Conservation (phyloP, 176 grass and related monocot species). For the Otatea glauca region DNA sequence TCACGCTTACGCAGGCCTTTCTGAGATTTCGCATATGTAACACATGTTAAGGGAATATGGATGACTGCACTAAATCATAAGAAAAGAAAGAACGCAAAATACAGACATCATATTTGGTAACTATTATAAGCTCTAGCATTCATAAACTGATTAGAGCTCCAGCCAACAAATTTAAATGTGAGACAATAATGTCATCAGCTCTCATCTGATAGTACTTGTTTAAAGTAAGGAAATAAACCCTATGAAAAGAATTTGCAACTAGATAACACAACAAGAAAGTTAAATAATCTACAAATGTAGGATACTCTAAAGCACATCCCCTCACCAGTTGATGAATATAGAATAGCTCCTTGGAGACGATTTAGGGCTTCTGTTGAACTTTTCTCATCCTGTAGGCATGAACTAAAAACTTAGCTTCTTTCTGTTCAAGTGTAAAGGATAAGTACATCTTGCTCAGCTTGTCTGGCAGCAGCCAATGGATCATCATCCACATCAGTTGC, state of each 20-base stretch:
- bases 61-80: background rate
- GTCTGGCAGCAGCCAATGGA: conserved; percentile 55
- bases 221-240: background rate
- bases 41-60: conserved; percentile 48
- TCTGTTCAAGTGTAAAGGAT: conserved; percentile 8
- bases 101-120: background rate
- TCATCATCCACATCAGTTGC: conserved; percentile 63
- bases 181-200: background rate
- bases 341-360: conserved; percentile 80
- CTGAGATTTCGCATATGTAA: conserved; percentile 93
- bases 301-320: conserved; percentile 98
- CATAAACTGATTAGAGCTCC: background rate
- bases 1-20: conserved; percentile 82
- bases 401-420: conserved; percentile 25
- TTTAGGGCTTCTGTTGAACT: conserved; percentile 81
- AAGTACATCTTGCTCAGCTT: conserved; percentile 84
- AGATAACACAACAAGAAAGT: conserved; percentile 22
- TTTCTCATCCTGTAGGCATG: conserved; percentile 59
- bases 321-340: conserved; percentile 74
- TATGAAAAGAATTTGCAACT: conserved; percentile 20
- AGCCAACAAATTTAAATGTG: background rate
- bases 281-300: conserved; percentile 49
- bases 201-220: background rate
- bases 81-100: background rate
- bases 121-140: conserved; percentile 3